These are phyloP conservation scores for Cyberlindnera saturnus DNA, from an alignment of 805 yeast genomes.

Conservation along the genomic window DNA sequence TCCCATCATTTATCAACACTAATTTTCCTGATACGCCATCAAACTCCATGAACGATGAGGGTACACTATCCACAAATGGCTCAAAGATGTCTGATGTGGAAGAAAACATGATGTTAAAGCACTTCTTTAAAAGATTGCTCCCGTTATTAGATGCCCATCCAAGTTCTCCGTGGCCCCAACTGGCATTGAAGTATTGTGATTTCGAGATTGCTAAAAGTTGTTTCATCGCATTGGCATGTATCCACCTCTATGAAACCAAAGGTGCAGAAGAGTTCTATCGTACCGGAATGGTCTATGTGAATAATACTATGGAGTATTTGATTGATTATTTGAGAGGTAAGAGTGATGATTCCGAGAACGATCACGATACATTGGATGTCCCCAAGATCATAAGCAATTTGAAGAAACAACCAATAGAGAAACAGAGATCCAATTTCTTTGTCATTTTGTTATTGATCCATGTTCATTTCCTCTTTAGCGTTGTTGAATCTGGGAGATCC, in stretches of 20 bases:
- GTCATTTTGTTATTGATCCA: constrained; percentile 47
- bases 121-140: constrained; percentile 47
- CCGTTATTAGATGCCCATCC: constrained; percentile 56
- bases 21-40: too few relatives aligned
- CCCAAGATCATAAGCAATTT: constrained; percentile 31
- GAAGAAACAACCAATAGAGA: constrained; percentile 27
- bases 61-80: constrained; percentile 1
- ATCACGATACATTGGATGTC: constrained; percentile 23
- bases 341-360: constrained; percentile 13
- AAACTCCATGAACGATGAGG: not conserved
- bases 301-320: constrained; percentile 50
- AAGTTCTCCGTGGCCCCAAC: constrained; percentile 54
- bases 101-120: constrained; percentile 49
- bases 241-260: constrained; percentile 49
- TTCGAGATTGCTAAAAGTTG: constrained; percentile 53
- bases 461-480: constrained; percentile 48
- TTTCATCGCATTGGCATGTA: constrained; percentile 49
- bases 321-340: constrained; percentile 35
- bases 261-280: constrained; percentile 47
- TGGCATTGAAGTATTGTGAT: constrained; percentile 51
- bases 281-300: constrained; percentile 48
- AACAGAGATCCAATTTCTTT: constrained; percentile 35
- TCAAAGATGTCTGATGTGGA: constrained; percentile 32
- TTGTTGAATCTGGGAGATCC: constrained; percentile 49
- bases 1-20: constrained; percentile 13